These are phyloP conservation scores for Aspergillus caelatus DNA, from an alignment of 2,329 filamentous ascomycete genomes.

Conservation along the genomic window DNA sequence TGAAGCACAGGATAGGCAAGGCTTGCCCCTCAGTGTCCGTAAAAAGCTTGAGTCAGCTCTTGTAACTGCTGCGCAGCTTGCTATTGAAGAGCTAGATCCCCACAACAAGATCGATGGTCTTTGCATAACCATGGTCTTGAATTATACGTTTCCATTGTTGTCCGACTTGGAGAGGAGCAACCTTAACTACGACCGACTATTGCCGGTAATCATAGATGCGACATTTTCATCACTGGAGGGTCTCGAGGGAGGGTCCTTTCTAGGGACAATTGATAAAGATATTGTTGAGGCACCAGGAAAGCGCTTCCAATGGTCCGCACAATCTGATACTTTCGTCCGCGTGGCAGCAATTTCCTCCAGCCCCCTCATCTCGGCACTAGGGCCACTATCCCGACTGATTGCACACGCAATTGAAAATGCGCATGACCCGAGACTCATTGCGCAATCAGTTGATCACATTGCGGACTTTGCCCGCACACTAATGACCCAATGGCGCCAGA, in stretches of 20 bases:
- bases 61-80: constrained; percentile 74
- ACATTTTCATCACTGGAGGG: constrained; percentile 72
- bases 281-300: constrained; percentile 57
- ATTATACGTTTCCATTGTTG: constrained; percentile 74
- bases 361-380: constrained; percentile 63
- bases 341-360: constrained; percentile 59
- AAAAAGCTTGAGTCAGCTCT: constrained; percentile 72
- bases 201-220: constrained; percentile 70
- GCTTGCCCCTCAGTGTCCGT: constrained; percentile 66
- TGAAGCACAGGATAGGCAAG: constrained; percentile 63
- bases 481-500: constrained; percentile 72
- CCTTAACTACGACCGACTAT: constrained; percentile 68
- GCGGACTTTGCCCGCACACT: constrained; percentile 68
- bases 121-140: constrained; percentile 70
- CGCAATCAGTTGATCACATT: constrained; percentile 60
- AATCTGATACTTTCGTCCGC: constrained; percentile 60
- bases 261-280: constrained; percentile 70
- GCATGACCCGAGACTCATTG: constrained; percentile 46
- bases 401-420: constrained; percentile 64
- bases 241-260: constrained; percentile 74
- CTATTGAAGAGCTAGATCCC: constrained; percentile 61
- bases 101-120: constrained; percentile 54
- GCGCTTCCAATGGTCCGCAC: constrained; percentile 67
- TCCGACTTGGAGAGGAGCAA: constrained; percentile 60
- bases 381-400: constrained; percentile 64